phyloP scores from a whole-genome alignment of 495 filamentous ascomycete species.

The Aspergillus kassunensis region DNA sequence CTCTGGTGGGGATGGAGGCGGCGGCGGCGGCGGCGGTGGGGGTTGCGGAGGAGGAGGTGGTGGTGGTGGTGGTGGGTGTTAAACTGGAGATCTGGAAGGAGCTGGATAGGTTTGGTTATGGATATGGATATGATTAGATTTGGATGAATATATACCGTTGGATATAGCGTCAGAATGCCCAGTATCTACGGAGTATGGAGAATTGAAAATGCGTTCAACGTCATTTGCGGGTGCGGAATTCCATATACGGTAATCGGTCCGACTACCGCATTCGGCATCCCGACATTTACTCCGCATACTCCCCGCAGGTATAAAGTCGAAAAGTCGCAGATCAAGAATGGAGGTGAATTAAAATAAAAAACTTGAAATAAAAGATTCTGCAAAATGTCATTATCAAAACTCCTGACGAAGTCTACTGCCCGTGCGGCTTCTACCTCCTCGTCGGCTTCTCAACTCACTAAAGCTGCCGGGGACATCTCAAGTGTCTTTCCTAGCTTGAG shows the following conservation, averaged over 20 bases:
- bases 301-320: conserved; percentile 10
- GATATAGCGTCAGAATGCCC: too few relatives aligned
- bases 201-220: too few relatives aligned
- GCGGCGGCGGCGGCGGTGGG: too few relatives aligned
- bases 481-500: conserved; percentile 74
- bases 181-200: too few relatives aligned
- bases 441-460: conserved; percentile 32
- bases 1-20: too few relatives aligned
- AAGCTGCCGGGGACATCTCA: conserved; percentile 70
- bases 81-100: too few relatives aligned
- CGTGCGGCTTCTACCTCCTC: conserved; percentile 36
- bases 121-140: too few relatives aligned
- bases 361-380: neutral
- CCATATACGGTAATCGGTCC: conserved; percentile 13
- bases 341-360: neutral
- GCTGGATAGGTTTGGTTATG: too few relatives aligned
- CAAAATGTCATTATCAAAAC: conserved; percentile 31
- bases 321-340: neutral
- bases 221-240: too few relatives aligned
- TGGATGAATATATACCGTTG: too few relatives aligned
- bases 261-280: conserved; percentile 10
- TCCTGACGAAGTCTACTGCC: conserved; percentile 30
- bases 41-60: too few relatives aligned
- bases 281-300: conserved; percentile 13
- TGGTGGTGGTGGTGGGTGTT: too few relatives aligned